Evolutionary conservation across 768 basidiomycete genomes (phyloP).

Genomic region (Chalciporus pseudorubinellus): DNA sequence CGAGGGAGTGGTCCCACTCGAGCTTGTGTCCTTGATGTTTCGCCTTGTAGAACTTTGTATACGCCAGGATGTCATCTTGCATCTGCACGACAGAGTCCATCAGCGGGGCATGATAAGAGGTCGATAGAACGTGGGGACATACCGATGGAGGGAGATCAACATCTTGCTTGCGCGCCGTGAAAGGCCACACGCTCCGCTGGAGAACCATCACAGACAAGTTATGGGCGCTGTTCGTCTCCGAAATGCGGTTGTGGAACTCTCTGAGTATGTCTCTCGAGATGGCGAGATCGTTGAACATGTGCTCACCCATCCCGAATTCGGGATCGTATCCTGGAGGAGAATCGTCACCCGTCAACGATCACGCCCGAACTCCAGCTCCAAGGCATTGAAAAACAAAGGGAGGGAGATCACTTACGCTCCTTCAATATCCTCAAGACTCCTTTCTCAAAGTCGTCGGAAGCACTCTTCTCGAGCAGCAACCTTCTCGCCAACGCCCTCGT

Average conservation of each 20-base stretch:
- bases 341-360: slow-evolving; percentile 23
- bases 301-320: slow-evolving; percentile 90
- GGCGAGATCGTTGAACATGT: slow-evolving; percentile 91
- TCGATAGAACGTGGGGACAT: slow-evolving; percentile 16
- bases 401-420: slow-evolving; percentile 51
- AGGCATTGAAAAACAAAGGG: background rate
- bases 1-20: slow-evolving; percentile 85
- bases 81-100: slow-evolving; percentile 48
- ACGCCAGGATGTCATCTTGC: slow-evolving; percentile 64
- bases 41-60: slow-evolving; percentile 66
- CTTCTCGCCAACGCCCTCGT: slow-evolving; percentile 86
- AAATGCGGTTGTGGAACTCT: slow-evolving; percentile 55
- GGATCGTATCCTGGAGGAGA: slow-evolving; percentile 78
- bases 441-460: slow-evolving; percentile 84
- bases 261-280: slow-evolving; percentile 71
- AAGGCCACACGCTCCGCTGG: slow-evolving; percentile 90
- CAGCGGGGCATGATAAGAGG: slow-evolving; percentile 2
- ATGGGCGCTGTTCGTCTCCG: slow-evolving; percentile 37
- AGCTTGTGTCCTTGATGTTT: slow-evolving; percentile 77
- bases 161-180: slow-evolving; percentile 48
- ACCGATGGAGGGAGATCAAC: slow-evolving; percentile 56
- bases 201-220: slow-evolving; percentile 77
- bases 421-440: slow-evolving; percentile 83
- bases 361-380: background rate
- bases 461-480: slow-evolving; percentile 77